phyloP scores from a whole-genome alignment of 306 rosid genomes.

The Arachis stenosperma region DNA sequence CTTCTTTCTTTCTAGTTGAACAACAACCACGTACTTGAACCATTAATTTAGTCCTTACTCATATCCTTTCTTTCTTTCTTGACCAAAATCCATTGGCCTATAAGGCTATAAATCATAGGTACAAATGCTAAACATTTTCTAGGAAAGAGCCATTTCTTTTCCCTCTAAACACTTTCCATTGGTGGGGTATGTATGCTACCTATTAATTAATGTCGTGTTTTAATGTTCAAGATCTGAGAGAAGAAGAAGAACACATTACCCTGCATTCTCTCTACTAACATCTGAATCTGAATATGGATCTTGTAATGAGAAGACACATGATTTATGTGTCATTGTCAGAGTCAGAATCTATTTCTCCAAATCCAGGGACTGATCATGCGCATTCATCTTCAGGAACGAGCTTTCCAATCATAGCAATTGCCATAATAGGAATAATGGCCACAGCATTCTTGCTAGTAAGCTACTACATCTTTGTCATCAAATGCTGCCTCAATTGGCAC shows the following conservation, averaged over 20 bases:
- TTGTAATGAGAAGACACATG: slow-evolving; percentile 50
- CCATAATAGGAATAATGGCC: slow-evolving; percentile 85
- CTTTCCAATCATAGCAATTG: slow-evolving; percentile 91
- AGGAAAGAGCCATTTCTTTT: slow-evolving; percentile 3
- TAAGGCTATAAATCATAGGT: not conserved
- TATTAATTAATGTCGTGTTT: slow-evolving; percentile 34
- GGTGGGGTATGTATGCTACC: not conserved
- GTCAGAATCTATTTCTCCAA: slow-evolving; percentile 57
- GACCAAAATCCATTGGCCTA: slow-evolving; percentile 3
- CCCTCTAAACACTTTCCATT: slow-evolving; percentile 9
- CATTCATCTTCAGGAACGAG: slow-evolving; percentile 55
- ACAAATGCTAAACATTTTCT: slow-evolving; percentile 23
- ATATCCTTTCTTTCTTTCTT: not conserved
- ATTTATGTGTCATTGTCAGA: slow-evolving; percentile 44
- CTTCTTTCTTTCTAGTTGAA: not conserved
- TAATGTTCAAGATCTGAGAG: slow-evolving; percentile 53
- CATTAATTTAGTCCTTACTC: slow-evolving; percentile 9
- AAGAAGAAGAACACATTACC: slow-evolving; percentile 32
- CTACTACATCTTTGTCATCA: slow-evolving; percentile 94
- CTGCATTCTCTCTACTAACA: slow-evolving; percentile 15
- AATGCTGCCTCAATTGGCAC: slow-evolving; percentile 98
- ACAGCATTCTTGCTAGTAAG: slow-evolving; percentile 84
- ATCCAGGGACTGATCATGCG: slow-evolving; percentile 43
- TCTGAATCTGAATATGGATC: slow-evolving; percentile 61
- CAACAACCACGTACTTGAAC: slow-evolving; percentile 14